Evolutionary conservation across 768 basidiomycete genomes (phyloP).

Genomic region (Serendipita indica): DNA sequence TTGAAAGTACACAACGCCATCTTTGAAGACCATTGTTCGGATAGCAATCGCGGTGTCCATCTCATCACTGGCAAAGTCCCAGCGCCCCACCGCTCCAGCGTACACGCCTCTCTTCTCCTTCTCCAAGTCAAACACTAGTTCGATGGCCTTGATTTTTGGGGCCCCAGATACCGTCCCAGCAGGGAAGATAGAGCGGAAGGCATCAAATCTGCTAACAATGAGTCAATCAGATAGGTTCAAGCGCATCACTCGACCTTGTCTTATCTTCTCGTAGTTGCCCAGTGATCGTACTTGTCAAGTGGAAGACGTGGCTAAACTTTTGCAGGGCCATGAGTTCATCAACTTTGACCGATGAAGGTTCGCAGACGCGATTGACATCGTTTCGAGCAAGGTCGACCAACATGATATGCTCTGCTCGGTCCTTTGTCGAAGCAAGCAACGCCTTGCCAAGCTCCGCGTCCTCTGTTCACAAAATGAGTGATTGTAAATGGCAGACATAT

Average conservation of each 20-base stretch:
- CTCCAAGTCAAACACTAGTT: conserved; percentile 76
- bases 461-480: conserved; percentile 38
- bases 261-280: conserved; percentile 68
- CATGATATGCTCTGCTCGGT: conserved; percentile 98
- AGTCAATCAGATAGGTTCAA: background rate
- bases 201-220: conserved; percentile 59
- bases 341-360: conserved; percentile 88
- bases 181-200: conserved; percentile 97
- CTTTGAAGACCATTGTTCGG: conserved; percentile 93
- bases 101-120: conserved; percentile 86
- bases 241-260: conserved; percentile 45
- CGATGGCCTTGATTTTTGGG: conserved; percentile 96
- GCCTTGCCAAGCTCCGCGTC: conserved; percentile 63
- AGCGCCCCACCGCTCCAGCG: conserved; percentile 94
- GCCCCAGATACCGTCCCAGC: conserved; percentile 98
- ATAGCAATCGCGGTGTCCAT: conserved; percentile 99
- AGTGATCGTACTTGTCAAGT: conserved; percentile 89
- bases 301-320: conserved; percentile 96
- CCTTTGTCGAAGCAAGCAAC: conserved; percentile 76
- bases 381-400: conserved; percentile 95
- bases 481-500: background rate
- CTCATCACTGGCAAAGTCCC: conserved; percentile 85
- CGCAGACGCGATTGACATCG: conserved; percentile 95
- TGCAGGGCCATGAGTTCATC: conserved; percentile 88
- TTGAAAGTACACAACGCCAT: conserved; percentile 80